Evolutionary conservation across 768 basidiomycete species (phyloP).

Genomic region (Rhodotorula paludigena): DNA sequence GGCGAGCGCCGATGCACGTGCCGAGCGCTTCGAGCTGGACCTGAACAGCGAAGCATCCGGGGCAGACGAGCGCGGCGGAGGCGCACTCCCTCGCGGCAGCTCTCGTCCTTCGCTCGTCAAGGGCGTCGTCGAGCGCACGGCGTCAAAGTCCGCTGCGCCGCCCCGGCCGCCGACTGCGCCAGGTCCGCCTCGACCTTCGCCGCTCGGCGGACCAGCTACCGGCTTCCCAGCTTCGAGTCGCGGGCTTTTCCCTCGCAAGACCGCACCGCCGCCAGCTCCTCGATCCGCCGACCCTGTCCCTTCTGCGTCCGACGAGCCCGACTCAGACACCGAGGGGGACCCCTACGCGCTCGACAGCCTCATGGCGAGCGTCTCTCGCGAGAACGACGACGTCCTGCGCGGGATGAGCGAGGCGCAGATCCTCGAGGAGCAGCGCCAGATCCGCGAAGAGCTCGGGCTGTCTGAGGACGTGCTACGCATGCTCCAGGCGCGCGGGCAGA

Average conservation of each 20-base stretch:
- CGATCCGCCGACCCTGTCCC: not conserved
- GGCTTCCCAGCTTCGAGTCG: conserved; percentile 26
- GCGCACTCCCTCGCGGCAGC: not conserved
- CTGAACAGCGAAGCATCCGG: conserved; percentile 2
- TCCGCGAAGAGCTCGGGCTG: conserved; percentile 34
- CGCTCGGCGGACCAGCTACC: not conserved
- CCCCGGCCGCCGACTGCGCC: conserved; percentile 12
- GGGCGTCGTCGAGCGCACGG: conserved; percentile 22
- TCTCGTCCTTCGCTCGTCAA: conserved; percentile 14
- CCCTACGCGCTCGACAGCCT: conserved; percentile 10
- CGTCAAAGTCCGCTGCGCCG: not conserved
- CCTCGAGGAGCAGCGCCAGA: conserved; percentile 39
- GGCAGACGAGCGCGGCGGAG: not conserved
- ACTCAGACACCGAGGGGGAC: not conserved
- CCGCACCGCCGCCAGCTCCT: not conserved
- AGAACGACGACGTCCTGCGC: conserved; percentile 30
- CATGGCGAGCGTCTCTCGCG: conserved; percentile 14
- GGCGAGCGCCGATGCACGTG: not conserved
- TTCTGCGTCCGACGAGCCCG: not conserved
- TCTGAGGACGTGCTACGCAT: conserved; percentile 23
- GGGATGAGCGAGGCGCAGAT: conserved; percentile 37
- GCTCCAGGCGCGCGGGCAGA: conserved; percentile 18
- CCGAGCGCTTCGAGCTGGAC: conserved; percentile 26
- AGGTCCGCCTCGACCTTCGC: not conserved
- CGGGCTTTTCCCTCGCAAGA: conserved; percentile 15